Evolutionary conservation across 108 stramenopile genomes (phyloP), one percentile per base, ranked within the genome.

Genomic region (Skeletonema potamos): DNA sequence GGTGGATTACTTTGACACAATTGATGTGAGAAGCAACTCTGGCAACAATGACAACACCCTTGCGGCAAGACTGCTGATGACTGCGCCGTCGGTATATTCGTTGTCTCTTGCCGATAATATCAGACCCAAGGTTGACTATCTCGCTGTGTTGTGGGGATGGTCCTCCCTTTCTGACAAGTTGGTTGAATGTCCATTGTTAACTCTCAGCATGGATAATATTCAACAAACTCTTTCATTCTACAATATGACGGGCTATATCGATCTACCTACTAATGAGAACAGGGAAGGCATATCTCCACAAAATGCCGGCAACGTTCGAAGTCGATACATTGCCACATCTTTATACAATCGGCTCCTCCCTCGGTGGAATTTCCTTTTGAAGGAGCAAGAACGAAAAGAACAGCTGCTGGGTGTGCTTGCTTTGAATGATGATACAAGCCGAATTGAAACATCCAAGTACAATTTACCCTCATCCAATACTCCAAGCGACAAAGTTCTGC

Each of bases 331-430:
- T 46, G 91, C 90, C 27, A 78, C 90, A 8, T 92, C 91, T 26
- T 77, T 95, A 6, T 91, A 82, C 65, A 85, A 95, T 62, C 84
- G 94, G 5, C 76, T 95, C 39, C 68, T 95, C 41, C 94, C 94
- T 12, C 81, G 94, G 7, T 95, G 91, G 91, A 86, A 91, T 62
- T 86, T 61, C 55, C 58, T 87, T 27, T 44, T 59, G 32, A 12
- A 76, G 18, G 64, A 54, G 27, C 28, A 57, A 65, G 63, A 68
- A 28, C 69, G 56, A 34, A 57, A 65, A 28, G 17, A 70, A 24
- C 9, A 27, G 51, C 36, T 34, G 2, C 67, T 41, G 2, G 20
- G 8, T 39, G 39, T 3, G 10, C 33, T 33, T 33, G 17, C 56
- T 17, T 3, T 18, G 22, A 46, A 27, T 39, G 33, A 11, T 26